These are phyloP conservation scores for Solanum megistacrolobum DNA, from an alignment of 257 asterid species.

Conservation along the genomic window DNA sequence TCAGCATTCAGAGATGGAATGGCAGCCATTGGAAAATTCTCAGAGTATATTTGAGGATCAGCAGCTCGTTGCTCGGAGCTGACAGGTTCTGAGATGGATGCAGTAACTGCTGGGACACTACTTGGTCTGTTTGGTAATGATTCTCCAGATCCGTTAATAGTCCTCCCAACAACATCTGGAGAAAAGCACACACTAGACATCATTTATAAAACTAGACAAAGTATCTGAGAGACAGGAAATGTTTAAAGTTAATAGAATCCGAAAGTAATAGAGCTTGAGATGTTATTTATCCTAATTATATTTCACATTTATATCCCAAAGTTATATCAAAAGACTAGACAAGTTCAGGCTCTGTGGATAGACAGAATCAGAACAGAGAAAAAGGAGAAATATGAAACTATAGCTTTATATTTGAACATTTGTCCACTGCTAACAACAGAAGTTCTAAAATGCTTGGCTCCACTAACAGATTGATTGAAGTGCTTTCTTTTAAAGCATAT, in stretches of 20 bases:
- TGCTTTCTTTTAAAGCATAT: neutral
- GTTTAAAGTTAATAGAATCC: neutral
- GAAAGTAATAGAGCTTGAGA: neutral
- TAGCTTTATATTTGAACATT: neutral
- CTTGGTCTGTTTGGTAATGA: neutral
- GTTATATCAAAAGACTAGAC: neutral
- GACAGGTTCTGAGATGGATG: neutral
- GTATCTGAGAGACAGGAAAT: conserved; percentile 1
- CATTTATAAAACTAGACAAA: conserved; percentile 8
- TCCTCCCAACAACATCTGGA: neutral
- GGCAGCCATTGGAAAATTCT: neutral
- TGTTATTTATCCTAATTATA: neutral
- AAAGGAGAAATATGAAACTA: neutral
- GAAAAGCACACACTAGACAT: conserved; percentile 1
- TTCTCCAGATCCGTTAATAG: neutral
- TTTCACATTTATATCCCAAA: neutral
- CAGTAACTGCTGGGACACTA: neutral
- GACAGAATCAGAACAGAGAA: neutral
- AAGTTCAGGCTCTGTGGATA: neutral
- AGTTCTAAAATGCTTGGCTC: neutral
- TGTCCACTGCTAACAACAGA: neutral
- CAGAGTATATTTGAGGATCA: neutral
- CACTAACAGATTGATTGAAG: neutral
- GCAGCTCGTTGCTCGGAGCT: neutral
- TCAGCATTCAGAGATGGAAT: neutral